Evolutionary conservation across 805 yeast genomes (phyloP), one percentile per base, ranked within the genome.

Genomic region (Saturnispora dispora): DNA sequence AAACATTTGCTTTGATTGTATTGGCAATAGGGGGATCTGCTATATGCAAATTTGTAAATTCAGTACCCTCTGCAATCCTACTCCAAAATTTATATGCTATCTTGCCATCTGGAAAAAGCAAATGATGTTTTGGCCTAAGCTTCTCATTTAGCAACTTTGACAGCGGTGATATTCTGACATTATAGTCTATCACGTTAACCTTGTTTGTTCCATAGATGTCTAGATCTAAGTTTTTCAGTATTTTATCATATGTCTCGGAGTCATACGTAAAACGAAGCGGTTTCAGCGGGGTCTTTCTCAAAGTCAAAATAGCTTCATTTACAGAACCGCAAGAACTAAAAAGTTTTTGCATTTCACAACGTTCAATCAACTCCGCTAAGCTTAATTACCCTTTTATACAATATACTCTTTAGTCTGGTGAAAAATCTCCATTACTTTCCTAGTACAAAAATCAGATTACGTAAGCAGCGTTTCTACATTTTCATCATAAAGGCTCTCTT

Each of bases 81-180:
- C 54, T 45, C 70, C 66, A 62, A 53, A 57, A 64, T 43, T 51
- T 57, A 30, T 43, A 50, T n/a, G 55, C 51, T 8, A 54, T 36
- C 9, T 46, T 47, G 22, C 57, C 55, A 15, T 59, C 63, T 3
- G 68, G 62, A 25, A 87, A 67, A 4, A 88, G 55, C 0, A 84
- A 58, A 60, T 89, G 89, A 27, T 75, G 78, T 33, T 68, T 63
- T 0, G 96, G 96, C 39, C 75, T 66, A 13, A 84, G 66, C 30
- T 70, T 71, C 50, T 80, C 73, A 62, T 85, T 73, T n/a, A 90
- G 60, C 55, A 81, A 76, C 1, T 81, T 70, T 0, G 90, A 76
- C 58, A 83, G 78, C 2, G 81, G 67, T 4, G 85, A 81, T 32
- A 75, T 71, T 1, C 85, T 82, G 0, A 85, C 71, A 56, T 80